These are phyloP conservation scores for Sclerotinia sclerotiorum DNA, from an alignment of 2,329 filamentous ascomycete species.

Conservation along the genomic window DNA sequence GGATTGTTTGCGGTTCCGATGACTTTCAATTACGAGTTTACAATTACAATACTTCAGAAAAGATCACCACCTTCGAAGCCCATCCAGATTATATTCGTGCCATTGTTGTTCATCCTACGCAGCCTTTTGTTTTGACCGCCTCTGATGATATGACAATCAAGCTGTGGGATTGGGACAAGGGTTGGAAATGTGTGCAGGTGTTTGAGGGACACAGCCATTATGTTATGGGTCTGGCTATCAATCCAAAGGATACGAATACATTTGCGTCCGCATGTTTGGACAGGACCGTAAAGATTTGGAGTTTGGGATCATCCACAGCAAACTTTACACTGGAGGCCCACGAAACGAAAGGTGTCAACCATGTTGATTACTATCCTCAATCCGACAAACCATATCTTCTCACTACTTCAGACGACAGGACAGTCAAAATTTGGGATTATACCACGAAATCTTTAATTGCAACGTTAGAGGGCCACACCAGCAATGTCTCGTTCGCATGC, in stretches of 20 bases:
- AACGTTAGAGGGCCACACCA: slow-evolving; percentile 93
- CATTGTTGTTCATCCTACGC: slow-evolving; percentile 91
- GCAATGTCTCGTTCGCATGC: slow-evolving; percentile 96
- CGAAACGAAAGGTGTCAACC: slow-evolving; percentile 96
- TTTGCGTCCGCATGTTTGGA: slow-evolving; percentile 94
- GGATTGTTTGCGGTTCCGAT: slow-evolving; percentile 94
- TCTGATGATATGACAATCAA: slow-evolving; percentile 99
- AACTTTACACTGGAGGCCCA: slow-evolving; percentile 98
- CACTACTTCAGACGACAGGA: slow-evolving; percentile 94
- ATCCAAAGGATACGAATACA: slow-evolving; percentile 94
- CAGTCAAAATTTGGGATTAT: slow-evolving; percentile 98
- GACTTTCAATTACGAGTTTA: slow-evolving; percentile 88
- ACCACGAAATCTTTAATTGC: slow-evolving; percentile 97
- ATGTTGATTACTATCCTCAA: slow-evolving; percentile 85
- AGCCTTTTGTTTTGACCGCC: slow-evolving; percentile 93
- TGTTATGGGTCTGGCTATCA: slow-evolving; percentile 95
- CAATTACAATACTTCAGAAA: slow-evolving; percentile 99
- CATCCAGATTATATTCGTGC: slow-evolving; percentile 98
- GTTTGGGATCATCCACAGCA: slow-evolving; percentile 84
- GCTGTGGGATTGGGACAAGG: slow-evolving; percentile 98
- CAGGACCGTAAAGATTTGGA: slow-evolving; percentile 97
- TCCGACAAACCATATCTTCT: slow-evolving; percentile 83
- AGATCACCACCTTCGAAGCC: slow-evolving; percentile 94
- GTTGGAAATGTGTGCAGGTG: slow-evolving; percentile 92
- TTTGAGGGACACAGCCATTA: slow-evolving; percentile 97